These are phyloP conservation scores for Rhodocollybia butyracea DNA, from an alignment of 768 basidiomycete species.

Conservation along the genomic window DNA sequence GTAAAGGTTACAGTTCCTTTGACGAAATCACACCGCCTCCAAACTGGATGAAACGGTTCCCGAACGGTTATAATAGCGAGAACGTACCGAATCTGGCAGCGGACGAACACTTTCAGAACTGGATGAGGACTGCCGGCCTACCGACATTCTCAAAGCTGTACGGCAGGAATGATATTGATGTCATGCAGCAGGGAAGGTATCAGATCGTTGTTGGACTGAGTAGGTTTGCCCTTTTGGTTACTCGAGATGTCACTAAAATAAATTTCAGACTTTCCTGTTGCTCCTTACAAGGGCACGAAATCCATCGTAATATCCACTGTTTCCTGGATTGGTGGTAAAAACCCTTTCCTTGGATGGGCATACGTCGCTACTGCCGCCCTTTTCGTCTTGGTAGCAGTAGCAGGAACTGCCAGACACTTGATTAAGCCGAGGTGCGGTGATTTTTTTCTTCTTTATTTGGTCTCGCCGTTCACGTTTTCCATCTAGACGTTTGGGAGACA, in stretches of 20 bases:
- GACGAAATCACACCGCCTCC: conserved; percentile 84
- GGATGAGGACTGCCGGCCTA: conserved; percentile 98
- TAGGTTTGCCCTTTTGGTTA: conserved; percentile 38
- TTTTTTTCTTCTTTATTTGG: not conserved
- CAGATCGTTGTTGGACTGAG: conserved; percentile 76
- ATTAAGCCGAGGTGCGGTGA: conserved; percentile 76
- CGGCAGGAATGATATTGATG: conserved; percentile 81
- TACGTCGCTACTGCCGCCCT: conserved; percentile 88
- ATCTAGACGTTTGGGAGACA: conserved; percentile 79
- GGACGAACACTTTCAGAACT: conserved; percentile 97
- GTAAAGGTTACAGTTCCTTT: conserved; percentile 47
- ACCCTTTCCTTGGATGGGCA: conserved; percentile 97
- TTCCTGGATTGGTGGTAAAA: conserved; percentile 98
- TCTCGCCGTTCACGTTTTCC: conserved; percentile 11
- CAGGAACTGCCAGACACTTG: conserved; percentile 88
- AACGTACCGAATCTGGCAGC: conserved; percentile 56
- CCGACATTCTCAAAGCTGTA: conserved; percentile 97
- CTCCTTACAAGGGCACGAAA: conserved; percentile 90
- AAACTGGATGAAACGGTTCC: conserved; percentile 79
- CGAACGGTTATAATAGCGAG: conserved; percentile 74
- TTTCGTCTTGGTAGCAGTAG: conserved; percentile 83
- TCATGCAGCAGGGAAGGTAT: conserved; percentile 72
- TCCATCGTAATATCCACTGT: conserved; percentile 96
- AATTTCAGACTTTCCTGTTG: conserved; percentile 86
- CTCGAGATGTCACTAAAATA: conserved; percentile 5